Conservation (phyloP, 2,329 filamentous ascomycete genomes). For the Dichotomopilus funicola region DNA sequence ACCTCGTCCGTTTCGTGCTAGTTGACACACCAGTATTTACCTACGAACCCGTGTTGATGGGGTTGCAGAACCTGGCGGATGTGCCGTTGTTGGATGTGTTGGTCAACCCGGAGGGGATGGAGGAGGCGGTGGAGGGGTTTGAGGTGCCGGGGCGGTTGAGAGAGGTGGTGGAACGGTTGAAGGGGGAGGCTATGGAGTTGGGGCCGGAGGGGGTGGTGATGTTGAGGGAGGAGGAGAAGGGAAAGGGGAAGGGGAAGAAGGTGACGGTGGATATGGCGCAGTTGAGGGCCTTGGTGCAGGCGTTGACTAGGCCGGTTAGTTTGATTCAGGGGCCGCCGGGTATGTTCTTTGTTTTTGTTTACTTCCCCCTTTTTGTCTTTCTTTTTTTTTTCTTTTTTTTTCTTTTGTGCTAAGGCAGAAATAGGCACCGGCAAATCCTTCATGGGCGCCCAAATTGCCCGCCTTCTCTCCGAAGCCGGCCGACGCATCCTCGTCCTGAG, state of each 20-base stretch:
- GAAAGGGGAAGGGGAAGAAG: not conserved
- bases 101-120: constrained; percentile 29
- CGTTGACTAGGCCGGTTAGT: constrained; percentile 47
- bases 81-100: constrained; percentile 51
- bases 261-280: constrained; percentile 39
- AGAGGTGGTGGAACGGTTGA: not conserved
- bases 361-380: no score
- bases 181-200: not conserved
- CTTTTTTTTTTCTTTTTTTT: not conserved
- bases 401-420: not conserved
- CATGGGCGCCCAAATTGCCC: constrained; percentile 58
- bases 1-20: constrained; percentile 42
- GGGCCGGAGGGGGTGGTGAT: not conserved
- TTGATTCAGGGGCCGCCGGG: constrained; percentile 69
- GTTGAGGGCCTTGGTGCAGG: constrained; percentile 46
- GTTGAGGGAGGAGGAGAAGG: not conserved
- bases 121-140: constrained; percentile 6
- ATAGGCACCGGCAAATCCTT: constrained; percentile 70
- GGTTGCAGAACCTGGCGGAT: constrained; percentile 49
- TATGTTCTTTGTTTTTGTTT: constrained; percentile 27
- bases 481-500: constrained; percentile 56
- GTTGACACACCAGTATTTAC: constrained; percentile 63
- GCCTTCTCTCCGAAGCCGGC: constrained; percentile 46
- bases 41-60: constrained; percentile 58
- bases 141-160: constrained; percentile 2